Evolutionary conservation across 441 rosid species (phyloP).

Genomic region (Euphorbia celastroides): DNA sequence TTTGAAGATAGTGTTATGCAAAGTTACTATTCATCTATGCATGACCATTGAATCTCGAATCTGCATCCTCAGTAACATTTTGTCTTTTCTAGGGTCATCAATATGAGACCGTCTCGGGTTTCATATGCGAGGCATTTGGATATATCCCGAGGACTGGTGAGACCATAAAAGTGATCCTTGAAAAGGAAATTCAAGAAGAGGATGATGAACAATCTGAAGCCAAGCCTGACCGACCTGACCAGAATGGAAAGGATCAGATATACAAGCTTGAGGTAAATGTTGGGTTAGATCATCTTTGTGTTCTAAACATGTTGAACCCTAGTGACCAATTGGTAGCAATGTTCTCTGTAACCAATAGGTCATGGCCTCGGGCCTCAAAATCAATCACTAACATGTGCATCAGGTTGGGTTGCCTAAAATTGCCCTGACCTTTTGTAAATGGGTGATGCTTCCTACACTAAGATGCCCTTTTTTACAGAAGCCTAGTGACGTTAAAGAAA

Average conservation of each 20-base stretch:
- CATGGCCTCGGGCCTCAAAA: no score
- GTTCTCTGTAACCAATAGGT: no score
- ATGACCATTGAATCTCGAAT: not conserved
- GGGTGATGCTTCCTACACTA: no score
- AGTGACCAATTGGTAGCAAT: no score
- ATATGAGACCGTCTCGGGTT: slow-evolving; percentile 98
- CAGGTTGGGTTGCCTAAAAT: no score
- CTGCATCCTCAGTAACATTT: not conserved
- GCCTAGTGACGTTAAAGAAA: not conserved
- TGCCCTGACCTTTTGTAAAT: no score
- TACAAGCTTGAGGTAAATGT: slow-evolving; percentile 81
- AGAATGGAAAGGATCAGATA: slow-evolving; percentile 58
- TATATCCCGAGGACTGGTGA: slow-evolving; percentile 98
- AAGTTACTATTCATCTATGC: not conserved
- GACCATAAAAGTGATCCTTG: slow-evolving; percentile 69
- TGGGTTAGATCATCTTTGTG: slow-evolving; percentile 10
- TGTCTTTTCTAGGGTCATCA: slow-evolving; percentile 63
- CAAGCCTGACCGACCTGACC: slow-evolving; percentile 65
- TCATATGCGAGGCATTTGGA: slow-evolving; percentile 94
- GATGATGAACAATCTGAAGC: slow-evolving; percentile 45
- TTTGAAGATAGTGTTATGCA: not conserved
- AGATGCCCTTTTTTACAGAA: no score
- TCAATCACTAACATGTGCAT: no score
- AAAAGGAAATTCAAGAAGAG: slow-evolving; percentile 77
- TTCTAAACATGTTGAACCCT: slow-evolving; percentile 1